Percentiles rank a stretch among this genome's conserved stretches.
These are phyloP conservation scores for Oldenlandia corymbosa DNA, from an alignment of 257 asterid species.

Conservation along the genomic window DNA sequence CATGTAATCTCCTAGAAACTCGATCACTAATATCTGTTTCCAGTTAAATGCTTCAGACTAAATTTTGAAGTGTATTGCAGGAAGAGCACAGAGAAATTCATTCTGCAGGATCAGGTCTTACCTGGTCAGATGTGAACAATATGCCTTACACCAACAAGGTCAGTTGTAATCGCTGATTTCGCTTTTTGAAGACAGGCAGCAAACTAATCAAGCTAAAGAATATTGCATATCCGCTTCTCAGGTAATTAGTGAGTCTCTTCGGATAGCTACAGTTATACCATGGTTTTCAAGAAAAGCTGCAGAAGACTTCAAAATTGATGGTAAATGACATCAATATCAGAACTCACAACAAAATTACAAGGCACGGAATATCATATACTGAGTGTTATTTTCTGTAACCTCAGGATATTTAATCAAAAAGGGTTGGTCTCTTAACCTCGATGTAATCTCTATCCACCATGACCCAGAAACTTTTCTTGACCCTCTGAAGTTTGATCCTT, in stretches of 20 bases:
- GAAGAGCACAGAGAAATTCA: constrained; percentile 63
- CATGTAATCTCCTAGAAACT: constrained; percentile 37
- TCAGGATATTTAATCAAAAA: constrained; percentile 62
- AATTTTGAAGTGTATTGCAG: constrained; percentile 31
- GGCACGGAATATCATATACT: neutral
- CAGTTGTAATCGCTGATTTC: constrained; percentile 13
- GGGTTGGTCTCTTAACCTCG: constrained; percentile 78
- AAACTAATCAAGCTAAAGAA: constrained; percentile 1
- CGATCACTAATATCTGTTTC: neutral
- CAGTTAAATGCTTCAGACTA: neutral
- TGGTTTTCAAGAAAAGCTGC: constrained; percentile 91
- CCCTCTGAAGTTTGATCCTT: constrained; percentile 73
- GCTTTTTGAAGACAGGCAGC: neutral
- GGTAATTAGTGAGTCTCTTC: constrained; percentile 73
- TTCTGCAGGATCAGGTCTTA: constrained; percentile 45
- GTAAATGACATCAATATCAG: constrained; percentile 26
- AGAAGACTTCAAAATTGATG: constrained; percentile 76
- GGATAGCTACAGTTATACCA: constrained; percentile 80
- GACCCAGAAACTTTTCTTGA: constrained; percentile 56
- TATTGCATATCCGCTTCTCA: constrained; percentile 20
- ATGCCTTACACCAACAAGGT: constrained; percentile 79
- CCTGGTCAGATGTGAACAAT: constrained; percentile 73
- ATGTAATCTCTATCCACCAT: constrained; percentile 78
- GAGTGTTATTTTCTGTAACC: neutral
- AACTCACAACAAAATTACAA: neutral